Conservation (phyloP, 768 basidiomycete genomes). For the Lactarius hatsudake region DNA sequence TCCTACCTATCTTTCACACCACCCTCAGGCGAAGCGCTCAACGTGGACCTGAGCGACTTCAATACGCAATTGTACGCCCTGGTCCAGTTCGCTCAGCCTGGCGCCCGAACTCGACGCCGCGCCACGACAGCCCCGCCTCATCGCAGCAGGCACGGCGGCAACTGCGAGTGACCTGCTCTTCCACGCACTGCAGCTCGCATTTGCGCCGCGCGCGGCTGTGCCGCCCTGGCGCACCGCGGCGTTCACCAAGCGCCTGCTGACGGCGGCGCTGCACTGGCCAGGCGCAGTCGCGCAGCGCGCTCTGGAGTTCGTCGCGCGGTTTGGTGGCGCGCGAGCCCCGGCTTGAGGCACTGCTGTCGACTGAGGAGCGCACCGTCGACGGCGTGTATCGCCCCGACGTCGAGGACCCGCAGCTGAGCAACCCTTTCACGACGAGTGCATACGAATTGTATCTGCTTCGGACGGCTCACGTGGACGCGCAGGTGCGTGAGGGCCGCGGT, state of each 20-base stretch:
- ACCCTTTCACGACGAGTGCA: constrained; percentile 80
- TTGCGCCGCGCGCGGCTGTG: constrained; percentile 67
- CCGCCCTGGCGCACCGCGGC: constrained; percentile 81
- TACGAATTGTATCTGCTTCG: constrained; percentile 77
- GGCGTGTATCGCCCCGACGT: constrained; percentile 84
- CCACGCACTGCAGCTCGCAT: constrained; percentile 76
- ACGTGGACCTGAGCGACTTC: constrained; percentile 92
- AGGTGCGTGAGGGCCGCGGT: constrained; percentile 64
- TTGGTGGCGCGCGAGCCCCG: constrained; percentile 75
- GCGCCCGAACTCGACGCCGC: constrained; percentile 60
- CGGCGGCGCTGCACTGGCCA: constrained; percentile 79
- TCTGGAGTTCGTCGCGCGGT: constrained; percentile 66
- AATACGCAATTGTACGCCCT: constrained; percentile 79
- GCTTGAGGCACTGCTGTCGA: constrained; percentile 80
- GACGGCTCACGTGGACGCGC: constrained; percentile 59
- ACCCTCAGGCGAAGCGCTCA: constrained; percentile 87
- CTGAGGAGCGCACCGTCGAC: constrained; percentile 80
- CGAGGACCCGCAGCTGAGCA: constrained; percentile 83
- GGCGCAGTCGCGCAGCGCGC: constrained; percentile 60
- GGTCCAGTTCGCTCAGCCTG: constrained; percentile 71
- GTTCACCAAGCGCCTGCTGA: constrained; percentile 89
- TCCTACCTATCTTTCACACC: background rate
- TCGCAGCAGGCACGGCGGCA: background rate
- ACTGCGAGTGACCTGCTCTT: constrained; percentile 74
- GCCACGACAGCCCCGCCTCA: constrained; percentile 26